A percentile compares a stretch with the other conserved stretches of the same genome.
Conservation (phyloP, 2,329 filamentous ascomycete genomes). For the Cryphonectria parasitica region DNA sequence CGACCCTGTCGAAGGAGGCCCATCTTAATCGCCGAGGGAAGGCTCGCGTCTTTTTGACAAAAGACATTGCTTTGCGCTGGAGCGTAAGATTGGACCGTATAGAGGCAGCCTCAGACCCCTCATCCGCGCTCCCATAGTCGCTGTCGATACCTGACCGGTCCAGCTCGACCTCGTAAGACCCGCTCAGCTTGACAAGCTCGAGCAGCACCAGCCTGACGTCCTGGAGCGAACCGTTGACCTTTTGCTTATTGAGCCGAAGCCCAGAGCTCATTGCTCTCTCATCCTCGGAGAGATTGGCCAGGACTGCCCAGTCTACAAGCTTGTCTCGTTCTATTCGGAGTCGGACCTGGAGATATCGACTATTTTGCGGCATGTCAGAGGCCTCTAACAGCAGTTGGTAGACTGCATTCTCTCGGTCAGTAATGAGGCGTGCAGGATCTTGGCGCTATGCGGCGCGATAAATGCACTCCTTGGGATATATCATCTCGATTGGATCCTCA, state of each 20-base stretch:
- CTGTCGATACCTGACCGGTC: background rate
- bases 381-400: slow-evolving; percentile 24
- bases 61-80: slow-evolving; percentile 13
- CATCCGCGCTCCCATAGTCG: background rate
- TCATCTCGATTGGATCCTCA: background rate
- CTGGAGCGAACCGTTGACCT: slow-evolving; percentile 17
- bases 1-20: slow-evolving; percentile 10
- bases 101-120: background rate
- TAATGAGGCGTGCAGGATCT: background rate
- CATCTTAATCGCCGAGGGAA: slow-evolving; percentile 15
- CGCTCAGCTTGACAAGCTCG: slow-evolving; percentile 14
- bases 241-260: slow-evolving; percentile 18
- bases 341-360: slow-evolving; percentile 14
- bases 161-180: slow-evolving; percentile 7
- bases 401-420: background rate
- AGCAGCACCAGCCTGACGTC: slow-evolving; percentile 17
- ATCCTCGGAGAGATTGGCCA: slow-evolving; percentile 20
- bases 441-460: too few relatives aligned
- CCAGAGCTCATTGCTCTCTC: slow-evolving; percentile 18
- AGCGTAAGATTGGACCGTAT: background rate
- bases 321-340: slow-evolving; percentile 22
- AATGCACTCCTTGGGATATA: background rate
- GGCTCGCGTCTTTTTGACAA: slow-evolving; percentile 15
- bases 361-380: slow-evolving; percentile 15
- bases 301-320: slow-evolving; percentile 22